phyloP scores from a whole-genome alignment of 768 basidiomycete genomes.

The Phaffia tasmanica region DNA sequence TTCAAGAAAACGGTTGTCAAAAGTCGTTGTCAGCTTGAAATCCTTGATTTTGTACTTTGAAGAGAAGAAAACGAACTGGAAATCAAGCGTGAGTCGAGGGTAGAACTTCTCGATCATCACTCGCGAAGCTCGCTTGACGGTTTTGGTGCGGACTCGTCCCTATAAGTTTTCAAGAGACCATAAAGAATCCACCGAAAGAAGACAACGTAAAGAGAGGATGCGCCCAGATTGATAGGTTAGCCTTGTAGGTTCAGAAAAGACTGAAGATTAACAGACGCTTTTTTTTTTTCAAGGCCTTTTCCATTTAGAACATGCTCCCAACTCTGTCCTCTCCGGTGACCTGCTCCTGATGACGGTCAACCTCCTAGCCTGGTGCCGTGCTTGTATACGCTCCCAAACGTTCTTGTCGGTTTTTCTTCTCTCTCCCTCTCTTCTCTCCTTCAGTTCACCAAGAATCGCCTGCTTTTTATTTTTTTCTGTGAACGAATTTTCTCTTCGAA shows the following conservation, averaged over 20 bases:
- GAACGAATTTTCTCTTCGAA: no score
- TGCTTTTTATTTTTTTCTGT: no score
- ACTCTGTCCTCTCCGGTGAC: no score
- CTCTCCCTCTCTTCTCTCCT: no score
- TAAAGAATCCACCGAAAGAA: neutral
- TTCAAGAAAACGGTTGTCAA: neutral
- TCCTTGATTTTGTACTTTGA: neutral
- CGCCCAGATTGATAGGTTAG: neutral
- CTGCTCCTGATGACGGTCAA: no score
- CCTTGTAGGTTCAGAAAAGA: neutral
- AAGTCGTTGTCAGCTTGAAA: no score
- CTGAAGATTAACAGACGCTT: neutral
- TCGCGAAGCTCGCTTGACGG: conserved; percentile 97
- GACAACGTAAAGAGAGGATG: neutral
- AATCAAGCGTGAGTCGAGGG: conserved; percentile 96
- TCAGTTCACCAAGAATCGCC: no score
- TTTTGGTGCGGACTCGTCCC: conserved; percentile 99
- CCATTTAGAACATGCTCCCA: no score
- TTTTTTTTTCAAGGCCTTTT: neutral
- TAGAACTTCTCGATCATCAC: conserved; percentile 99
- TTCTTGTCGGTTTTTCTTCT: no score
- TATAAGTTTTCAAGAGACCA: conserved; percentile 36
- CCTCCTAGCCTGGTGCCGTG: no score
- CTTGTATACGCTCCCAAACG: no score
- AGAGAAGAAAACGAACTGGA: conserved; percentile 47